phyloP scores from a whole-genome alignment of 2,329 filamentous ascomycete genomes.

The Fusarium oligoseptatum region DNA sequence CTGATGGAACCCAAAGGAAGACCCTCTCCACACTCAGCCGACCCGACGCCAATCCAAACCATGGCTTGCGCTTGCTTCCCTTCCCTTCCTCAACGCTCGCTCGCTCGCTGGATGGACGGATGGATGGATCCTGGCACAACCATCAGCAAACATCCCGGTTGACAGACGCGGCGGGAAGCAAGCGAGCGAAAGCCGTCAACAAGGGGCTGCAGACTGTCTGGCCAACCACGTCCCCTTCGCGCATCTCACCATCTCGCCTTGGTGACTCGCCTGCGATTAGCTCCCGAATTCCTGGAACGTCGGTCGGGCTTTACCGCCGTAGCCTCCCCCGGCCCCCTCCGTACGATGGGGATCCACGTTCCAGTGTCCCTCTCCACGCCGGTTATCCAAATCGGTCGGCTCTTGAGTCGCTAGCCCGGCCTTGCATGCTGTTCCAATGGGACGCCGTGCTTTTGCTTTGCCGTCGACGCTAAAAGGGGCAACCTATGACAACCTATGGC shows the following conservation, averaged over 20 bases:
- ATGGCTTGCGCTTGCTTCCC: conserved; percentile 19
- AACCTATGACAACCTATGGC: background rate
- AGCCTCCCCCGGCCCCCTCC: conserved; percentile 15
- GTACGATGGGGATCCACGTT: conserved; percentile 35
- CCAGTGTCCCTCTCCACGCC: conserved; percentile 33
- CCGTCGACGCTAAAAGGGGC: conserved; percentile 30
- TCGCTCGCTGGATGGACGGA: background rate
- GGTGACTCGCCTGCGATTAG: conserved; percentile 42
- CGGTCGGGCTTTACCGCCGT: conserved; percentile 31
- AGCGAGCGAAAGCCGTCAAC: conserved; percentile 44
- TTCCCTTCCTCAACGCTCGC: conserved; percentile 8
- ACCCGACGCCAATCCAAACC: conserved; percentile 24
- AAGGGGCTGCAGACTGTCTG: conserved; percentile 32
- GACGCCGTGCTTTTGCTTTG: conserved; percentile 13
- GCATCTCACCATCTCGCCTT: conserved; percentile 46
- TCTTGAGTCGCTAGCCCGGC: conserved; percentile 26
- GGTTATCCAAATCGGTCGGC: conserved; percentile 40
- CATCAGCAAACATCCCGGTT: conserved; percentile 39
- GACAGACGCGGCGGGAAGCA: conserved; percentile 45
- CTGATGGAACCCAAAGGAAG: conserved; percentile 2
- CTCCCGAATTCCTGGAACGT: conserved; percentile 44
- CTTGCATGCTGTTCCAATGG: conserved; percentile 28
- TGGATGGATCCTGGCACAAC: conserved; percentile 1
- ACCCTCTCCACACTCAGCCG: conserved; percentile 16
- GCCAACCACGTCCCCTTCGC: conserved; percentile 38